A percentile compares a stretch with the other conserved stretches of the same genome.
Conservation (phyloP, 257 asterid species). For the Ophiorrhiza pumila region DNA sequence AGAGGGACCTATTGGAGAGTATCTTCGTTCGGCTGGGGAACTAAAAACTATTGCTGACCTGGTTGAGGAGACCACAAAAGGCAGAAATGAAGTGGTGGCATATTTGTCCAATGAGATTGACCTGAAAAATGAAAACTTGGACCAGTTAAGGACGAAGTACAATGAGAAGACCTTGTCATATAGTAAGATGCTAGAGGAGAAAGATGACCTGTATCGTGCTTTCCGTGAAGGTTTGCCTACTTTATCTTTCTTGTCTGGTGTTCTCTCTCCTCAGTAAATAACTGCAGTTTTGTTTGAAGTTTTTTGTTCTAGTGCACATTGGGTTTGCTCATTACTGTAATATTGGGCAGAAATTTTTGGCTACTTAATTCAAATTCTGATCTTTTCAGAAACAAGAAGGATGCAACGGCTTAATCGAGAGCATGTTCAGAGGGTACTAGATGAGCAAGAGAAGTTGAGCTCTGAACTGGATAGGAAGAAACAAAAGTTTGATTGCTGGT, state of each 20-base stretch:
- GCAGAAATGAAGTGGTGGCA: conserved; percentile 46
- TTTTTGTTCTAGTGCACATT: background rate
- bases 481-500: conserved; percentile 64
- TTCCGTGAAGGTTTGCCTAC: conserved; percentile 64
- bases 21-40: conserved; percentile 42
- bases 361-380: background rate
- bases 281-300: background rate
- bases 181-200: conserved; percentile 81
- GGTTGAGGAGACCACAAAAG: conserved; percentile 41
- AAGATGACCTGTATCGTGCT: conserved; percentile 67
- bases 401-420: conserved; percentile 72
- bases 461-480: conserved; percentile 62
- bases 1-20: conserved; percentile 56
- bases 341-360: background rate
- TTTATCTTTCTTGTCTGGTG: conserved; percentile 6
- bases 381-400: conserved; percentile 61
- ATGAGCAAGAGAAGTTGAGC: conserved; percentile 70
- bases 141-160: conserved; percentile 52
- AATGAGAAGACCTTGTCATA: conserved; percentile 58
- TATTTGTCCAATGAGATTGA: conserved; percentile 65
- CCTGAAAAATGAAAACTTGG: conserved; percentile 60
- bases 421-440: conserved; percentile 57
- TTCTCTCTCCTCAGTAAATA: background rate
- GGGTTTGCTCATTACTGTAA: background rate
- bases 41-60: conserved; percentile 49